Evolutionary conservation across 1,284 basidiomycete species (phyloP), one percentile per base, ranked within the genome.

Genomic region (Trichosporon ovoides): DNA sequence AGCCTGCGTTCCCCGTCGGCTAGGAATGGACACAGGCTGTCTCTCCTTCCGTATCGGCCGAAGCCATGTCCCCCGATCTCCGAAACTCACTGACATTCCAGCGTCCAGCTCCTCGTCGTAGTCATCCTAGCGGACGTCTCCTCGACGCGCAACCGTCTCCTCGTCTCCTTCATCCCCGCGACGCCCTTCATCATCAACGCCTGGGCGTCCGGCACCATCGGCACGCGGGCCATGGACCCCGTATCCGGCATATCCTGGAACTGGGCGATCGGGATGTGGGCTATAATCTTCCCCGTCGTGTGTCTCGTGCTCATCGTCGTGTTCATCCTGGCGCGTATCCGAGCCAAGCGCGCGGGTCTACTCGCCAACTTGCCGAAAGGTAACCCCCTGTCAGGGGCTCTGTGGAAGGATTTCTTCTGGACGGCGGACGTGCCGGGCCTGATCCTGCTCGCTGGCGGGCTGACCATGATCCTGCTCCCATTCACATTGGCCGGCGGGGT

Each of bases 261-360:
- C 38, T 78, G 76, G 75, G 78, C 74, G 53, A 72, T 77, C 38
- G 75, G 74, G 53, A 78, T 79, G 73, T 80, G 73, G 71, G 76
- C 71, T 4, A 78, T 79, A 63, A 78, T 80, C 60, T 76, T 76
- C 67, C 74, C 78, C 14, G 68, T 73, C 36, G 65, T 68, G 54
- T 52, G 68, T 13, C 38, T 78, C 19, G 75, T 77, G 5, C 67
- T 79, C 18, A 60, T 77, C 57, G 46, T 58, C 46, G 65, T 70
- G 1, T 65, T 80, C 46, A 52, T 70, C n/a, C 20, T 66, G 53
- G 77, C 75, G 3, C 63, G 70, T 52, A 56, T 63, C 55, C 58
- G 69, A 28, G 72, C 72, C 13, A 52, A 54, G 20, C 9, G 18
- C n/a, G 24, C 31, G 1, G 60, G 60, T 3, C 54, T 56, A 7